phyloP scores from a whole-genome alignment of 345 rosid species.

The Rhizophora apiculata region DNA sequence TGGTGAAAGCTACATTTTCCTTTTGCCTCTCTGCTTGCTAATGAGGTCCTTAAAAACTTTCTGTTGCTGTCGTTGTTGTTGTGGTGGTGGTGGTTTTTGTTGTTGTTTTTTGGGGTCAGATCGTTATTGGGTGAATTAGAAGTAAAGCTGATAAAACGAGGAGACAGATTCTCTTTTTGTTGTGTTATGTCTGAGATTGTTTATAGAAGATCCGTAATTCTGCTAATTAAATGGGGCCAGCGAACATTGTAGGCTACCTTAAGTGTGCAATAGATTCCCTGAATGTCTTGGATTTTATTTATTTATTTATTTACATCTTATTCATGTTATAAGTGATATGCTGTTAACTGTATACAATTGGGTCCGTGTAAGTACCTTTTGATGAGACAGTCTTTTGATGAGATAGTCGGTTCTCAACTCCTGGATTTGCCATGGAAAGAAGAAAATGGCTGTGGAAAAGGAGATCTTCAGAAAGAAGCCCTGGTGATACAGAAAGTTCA shows the following conservation, averaged over 20 bases:
- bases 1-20: neutral
- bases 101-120: constrained; percentile 33
- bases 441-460: constrained; percentile 71
- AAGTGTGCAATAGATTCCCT: neutral
- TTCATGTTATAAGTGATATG: neutral
- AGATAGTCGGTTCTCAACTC: constrained; percentile 22
- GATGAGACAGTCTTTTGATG: constrained; percentile 36
- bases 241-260: neutral
- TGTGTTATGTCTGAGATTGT: constrained; percentile 13
- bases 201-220: constrained; percentile 25
- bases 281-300: constrained; percentile 11
- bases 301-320: constrained; percentile 1
- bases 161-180: constrained; percentile 18
- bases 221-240: constrained; percentile 23
- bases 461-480: constrained; percentile 69
- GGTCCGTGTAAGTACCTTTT: constrained; percentile 38
- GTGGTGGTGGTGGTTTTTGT: neutral
- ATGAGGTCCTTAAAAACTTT: constrained; percentile 12
- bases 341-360: constrained; percentile 5
- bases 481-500: constrained; percentile 66
- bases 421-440: constrained; percentile 58
- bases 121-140: constrained; percentile 44
- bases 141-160: constrained; percentile 49
- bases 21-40: constrained; percentile 9
- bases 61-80: constrained; percentile 2